Evolutionary conservation across 495 filamentous ascomycete genomes (phyloP), one percentile per base, ranked within the genome.

Genomic region (Daldinia bambusicola): DNA sequence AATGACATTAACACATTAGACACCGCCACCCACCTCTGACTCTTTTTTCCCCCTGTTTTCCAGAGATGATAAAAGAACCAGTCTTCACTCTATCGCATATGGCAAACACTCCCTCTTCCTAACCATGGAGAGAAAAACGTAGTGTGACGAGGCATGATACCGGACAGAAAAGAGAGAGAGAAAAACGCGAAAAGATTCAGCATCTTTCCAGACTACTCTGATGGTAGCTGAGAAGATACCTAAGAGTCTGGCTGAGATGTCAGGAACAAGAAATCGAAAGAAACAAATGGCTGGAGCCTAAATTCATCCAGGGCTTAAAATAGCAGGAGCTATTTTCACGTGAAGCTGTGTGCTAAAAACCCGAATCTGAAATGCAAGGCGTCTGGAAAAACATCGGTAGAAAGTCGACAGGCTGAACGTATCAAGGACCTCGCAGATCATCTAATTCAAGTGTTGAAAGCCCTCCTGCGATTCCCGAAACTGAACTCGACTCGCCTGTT

Each of bases 401-500:
- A 20, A 4, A 45, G 20, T 6, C 18, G 43, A 48, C 43, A 10
- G 10, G 20, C 20, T 4, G 7, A 48, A 10, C 20, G 18, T 20
- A 22, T 48, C 43, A 48, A 48, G 20, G 43, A 20, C 5, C 0
- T 20, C 10, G 18, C 10, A 48, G 7, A 32, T 56, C 50, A 5
- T 13, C 30, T 6, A 63, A 26, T 0, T 8, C 16, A 1, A 53
- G 53, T 12, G 13, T 36, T n/a, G 13, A 31, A 36, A 63, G 34
- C 9, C 36, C 9, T 13, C 18, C 13, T 9, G 34, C 59, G 7
- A 60, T 31, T 0, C 53, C 53, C 8, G 60, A 63, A 13, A 69
- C n/a, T 13, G 60, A 38, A 20, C 53, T 69, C 7, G 58, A 20
- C 14, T 63, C 36, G 20, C 43, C 48, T 18, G 20, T 34, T 12